Evolutionary conservation across 108 stramenopile species (phyloP).

Genomic region (Pseudonitzschia multistriata): DNA sequence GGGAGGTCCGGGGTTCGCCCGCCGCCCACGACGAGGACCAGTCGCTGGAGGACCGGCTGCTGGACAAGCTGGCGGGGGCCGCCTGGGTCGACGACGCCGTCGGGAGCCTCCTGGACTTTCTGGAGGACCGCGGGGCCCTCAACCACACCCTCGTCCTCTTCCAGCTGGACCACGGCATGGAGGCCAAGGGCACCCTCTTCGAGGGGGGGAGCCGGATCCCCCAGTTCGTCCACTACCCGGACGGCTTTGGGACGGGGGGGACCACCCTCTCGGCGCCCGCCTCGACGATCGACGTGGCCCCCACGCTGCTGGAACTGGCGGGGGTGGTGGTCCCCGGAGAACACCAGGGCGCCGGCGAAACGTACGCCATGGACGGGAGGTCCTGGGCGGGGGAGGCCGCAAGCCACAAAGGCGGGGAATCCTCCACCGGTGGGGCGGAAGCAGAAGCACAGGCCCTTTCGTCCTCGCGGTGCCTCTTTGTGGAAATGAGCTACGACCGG

Average conservation of each 20-base stretch:
- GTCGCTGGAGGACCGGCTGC: not conserved
- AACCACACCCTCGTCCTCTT: constrained; percentile 42
- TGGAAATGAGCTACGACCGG: not conserved
- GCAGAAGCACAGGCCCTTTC: not conserved
- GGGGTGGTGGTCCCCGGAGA: not conserved
- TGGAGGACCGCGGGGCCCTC: constrained; percentile 23
- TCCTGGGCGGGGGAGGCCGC: constrained; percentile 18
- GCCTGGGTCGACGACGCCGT: constrained; percentile 50
- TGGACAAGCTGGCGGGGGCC: constrained; percentile 26
- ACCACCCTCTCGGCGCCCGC: not conserved
- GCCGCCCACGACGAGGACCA: no score
- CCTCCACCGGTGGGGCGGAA: not conserved
- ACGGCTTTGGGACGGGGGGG: not conserved
- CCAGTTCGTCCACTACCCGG: constrained; percentile 40
- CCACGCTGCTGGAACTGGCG: constrained; percentile 34
- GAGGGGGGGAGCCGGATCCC: constrained; percentile 37
- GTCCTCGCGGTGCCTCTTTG: not conserved
- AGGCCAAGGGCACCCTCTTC: constrained; percentile 32
- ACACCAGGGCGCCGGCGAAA: not conserved
- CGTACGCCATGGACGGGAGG: constrained; percentile 33
- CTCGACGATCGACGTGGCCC: constrained; percentile 35
- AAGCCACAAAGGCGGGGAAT: not conserved
- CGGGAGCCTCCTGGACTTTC: constrained; percentile 29
- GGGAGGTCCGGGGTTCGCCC: no score
- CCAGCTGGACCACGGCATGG: constrained; percentile 44